Base-by-base conservation (phyloP, 164 flowering plant species). In the Cinnamomum chago region DNA sequence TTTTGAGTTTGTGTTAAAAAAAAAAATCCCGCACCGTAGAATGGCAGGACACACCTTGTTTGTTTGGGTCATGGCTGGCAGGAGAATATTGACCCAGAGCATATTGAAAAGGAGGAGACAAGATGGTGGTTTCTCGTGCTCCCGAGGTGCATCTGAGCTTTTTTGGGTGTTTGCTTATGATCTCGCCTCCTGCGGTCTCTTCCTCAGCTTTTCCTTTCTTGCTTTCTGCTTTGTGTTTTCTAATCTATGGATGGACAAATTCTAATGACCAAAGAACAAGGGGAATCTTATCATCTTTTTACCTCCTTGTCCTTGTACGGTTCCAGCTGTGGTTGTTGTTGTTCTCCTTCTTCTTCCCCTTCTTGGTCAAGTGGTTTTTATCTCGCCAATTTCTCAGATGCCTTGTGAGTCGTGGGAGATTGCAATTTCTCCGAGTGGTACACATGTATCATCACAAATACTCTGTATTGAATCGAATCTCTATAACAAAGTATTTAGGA, bases 271-370 rank as follows among this genome's bases (percentile, higher is more conserved):
- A 64, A 66, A 22, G 62, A 83, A 79, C 87, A 83, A 64, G 82
- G 76, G 88, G 90, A 88, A 87, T 90, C 91, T 88, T 81, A 81
- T 83, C 83, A 79, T 80, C 79, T 60, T 80, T 82, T 83, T 84
- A 85, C 87, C 81, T 76, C 69, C 81, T 88, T 87, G 90, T 90
- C 87, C 85, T 73, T 80, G 82, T 81, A 86, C 76, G 79, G 79
- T 78, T 85, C 89, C 89, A 89, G 89, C 92, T 86, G 88, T 83
- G 74, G 71, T 11, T 75, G 71, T 76, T n/a, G 71, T 9, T 47
- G 15, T 35, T 10, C 25, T 40, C 22, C 24, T 35, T 10, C 25
- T 40, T 1, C 12, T 0, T 5, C 24, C 12, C 0, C 12, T 0
- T 5, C 24, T 12, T 22, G 20, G 55, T 40, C 55, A 40, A 68